Evolutionary conservation across 1,139 yeast genomes (phyloP).

Genomic region (Saccharomyces hybrid): DNA sequence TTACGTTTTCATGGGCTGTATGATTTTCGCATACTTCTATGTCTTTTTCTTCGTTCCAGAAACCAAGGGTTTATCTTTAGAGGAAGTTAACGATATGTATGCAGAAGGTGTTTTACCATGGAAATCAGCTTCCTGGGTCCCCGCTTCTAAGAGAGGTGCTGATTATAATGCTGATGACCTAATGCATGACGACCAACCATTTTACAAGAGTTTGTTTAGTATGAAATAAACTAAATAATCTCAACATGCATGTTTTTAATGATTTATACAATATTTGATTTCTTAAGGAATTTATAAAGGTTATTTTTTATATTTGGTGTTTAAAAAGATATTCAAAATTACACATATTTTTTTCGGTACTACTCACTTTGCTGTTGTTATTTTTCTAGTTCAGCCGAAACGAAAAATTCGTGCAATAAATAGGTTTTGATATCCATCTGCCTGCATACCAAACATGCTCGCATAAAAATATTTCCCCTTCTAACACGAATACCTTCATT

Average conservation of each 20-base stretch:
- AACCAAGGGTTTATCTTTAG: slow-evolving; percentile 62
- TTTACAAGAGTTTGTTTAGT: slow-evolving; percentile 22
- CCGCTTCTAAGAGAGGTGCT: slow-evolving; percentile 29
- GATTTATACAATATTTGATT: not conserved
- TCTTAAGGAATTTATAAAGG: not conserved
- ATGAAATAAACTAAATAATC: slow-evolving; percentile 1
- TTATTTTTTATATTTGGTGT: not conserved
- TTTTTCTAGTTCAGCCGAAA: not conserved
- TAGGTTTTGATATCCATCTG: too few species aligned
- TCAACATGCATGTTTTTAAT: not conserved
- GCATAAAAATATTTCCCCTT: too few species aligned
- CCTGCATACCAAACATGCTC: too few species aligned
- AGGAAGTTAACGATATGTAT: slow-evolving; percentile 60
- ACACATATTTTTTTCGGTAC: not conserved
- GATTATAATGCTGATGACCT: slow-evolving; percentile 16
- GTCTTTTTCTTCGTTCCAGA: slow-evolving; percentile 61
- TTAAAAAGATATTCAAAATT: not conserved
- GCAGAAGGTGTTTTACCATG: slow-evolving; percentile 37
- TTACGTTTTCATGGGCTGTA: slow-evolving; percentile 66
- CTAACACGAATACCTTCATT: too few species aligned
- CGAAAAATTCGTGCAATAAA: too few species aligned
- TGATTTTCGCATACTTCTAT: slow-evolving; percentile 50
- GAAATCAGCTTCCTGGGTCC: slow-evolving; percentile 34
- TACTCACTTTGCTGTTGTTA: too few species aligned
- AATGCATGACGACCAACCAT: slow-evolving; percentile 15